Percentiles rank a stretch among this genome's conserved stretches.
Evolutionary conservation across 305 asterid genomes (phyloP).

Genomic region (Stenogyne calaminthoides): DNA sequence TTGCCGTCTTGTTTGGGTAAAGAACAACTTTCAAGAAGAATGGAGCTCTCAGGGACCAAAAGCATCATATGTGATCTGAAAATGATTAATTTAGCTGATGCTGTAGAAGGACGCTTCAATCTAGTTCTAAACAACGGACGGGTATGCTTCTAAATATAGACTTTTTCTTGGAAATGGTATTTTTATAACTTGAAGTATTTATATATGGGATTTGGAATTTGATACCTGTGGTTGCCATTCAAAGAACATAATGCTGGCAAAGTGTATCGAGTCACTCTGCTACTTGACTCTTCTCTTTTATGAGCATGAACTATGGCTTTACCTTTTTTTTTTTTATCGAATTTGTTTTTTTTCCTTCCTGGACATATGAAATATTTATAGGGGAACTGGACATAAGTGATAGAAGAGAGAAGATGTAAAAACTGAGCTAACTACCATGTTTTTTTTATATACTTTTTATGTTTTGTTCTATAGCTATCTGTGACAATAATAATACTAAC

Average conservation of each 20-base stretch:
- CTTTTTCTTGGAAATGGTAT: conserved; percentile 7
- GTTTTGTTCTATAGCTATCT: conserved; percentile 15
- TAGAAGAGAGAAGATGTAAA: conserved; percentile 19
- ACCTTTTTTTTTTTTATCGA: not conserved
- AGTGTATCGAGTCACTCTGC: not conserved
- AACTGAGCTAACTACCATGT: not conserved
- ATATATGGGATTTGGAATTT: not conserved
- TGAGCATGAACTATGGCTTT: conserved; percentile 16
- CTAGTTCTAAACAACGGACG: conserved; percentile 64
- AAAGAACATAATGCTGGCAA: not conserved
- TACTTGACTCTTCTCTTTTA: conserved; percentile 18
- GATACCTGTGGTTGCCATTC: conserved; percentile 16
- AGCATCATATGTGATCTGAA: conserved; percentile 43
- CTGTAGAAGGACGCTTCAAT: conserved; percentile 79
- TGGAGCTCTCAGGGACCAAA: conserved; percentile 37
- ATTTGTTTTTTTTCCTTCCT: not conserved
- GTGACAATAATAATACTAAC: conserved; percentile 29
- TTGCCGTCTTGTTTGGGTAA: conserved; percentile 57
- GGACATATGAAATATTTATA: not conserved
- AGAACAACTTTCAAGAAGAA: conserved; percentile 39
- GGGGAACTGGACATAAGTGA: conserved; percentile 22
- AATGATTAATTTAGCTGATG: conserved; percentile 75
- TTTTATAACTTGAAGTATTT: not conserved
- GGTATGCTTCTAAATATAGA: conserved; percentile 45
- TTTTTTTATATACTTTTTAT: not conserved